phyloP scores from a whole-genome alignment of 2,329 filamentous ascomycete genomes.

The Rhynchosporium graminicola region DNA sequence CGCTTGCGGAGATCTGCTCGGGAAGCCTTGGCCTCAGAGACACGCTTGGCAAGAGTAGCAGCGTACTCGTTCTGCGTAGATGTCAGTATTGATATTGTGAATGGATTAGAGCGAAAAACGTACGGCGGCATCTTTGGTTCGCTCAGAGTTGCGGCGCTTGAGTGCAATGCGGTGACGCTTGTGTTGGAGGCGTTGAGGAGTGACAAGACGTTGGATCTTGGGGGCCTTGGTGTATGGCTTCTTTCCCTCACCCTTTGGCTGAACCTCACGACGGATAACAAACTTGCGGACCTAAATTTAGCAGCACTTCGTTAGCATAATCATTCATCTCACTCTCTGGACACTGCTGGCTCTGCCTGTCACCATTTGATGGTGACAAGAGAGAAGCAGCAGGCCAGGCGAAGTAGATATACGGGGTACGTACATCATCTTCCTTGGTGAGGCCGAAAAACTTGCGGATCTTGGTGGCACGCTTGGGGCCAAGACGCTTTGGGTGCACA shows the following conservation, averaged over 20 bases:
- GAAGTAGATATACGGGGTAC: conserved; percentile 66
- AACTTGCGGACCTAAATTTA: conserved; percentile 87
- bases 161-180: conserved; percentile 98
- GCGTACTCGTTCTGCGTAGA: conserved; percentile 87
- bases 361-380: conserved; percentile 11
- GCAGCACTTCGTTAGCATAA: conserved; percentile 35
- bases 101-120: conserved; percentile 45
- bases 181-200: conserved; percentile 99
- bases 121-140: conserved; percentile 99
- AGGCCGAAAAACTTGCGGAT: conserved; percentile 99
- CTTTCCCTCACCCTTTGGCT: conserved; percentile 97
- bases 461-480: conserved; percentile 99
- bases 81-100: conserved; percentile 42
- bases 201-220: conserved; percentile 99
- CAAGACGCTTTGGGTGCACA: conserved; percentile 98
- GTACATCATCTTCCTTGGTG: conserved; percentile 99
- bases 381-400: conserved; percentile 56
- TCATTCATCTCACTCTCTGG: conserved; percentile 58
- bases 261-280: conserved; percentile 98
- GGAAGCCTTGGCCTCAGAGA: conserved; percentile 91
- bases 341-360: conserved; percentile 22
- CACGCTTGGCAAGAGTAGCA: conserved; percentile 93
- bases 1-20: conserved; percentile 96
- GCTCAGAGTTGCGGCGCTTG: conserved; percentile 97
- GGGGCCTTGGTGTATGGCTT: conserved; percentile 99